phyloP scores from a whole-genome alignment of 2,329 filamentous ascomycete genomes.

The Penicillium expansum region DNA sequence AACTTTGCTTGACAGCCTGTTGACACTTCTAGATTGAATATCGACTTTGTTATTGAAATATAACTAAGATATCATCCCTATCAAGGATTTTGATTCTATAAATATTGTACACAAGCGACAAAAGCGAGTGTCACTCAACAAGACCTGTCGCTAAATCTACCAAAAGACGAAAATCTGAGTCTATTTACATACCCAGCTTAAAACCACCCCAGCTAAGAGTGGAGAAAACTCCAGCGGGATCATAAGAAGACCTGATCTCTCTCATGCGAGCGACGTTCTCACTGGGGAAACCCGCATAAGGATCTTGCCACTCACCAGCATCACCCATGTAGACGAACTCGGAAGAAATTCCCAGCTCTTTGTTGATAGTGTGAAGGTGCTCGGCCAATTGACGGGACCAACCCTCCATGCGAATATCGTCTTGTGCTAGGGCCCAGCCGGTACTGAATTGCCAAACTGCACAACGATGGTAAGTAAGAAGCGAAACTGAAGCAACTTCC shows the following conservation, averaged over 20 bases:
- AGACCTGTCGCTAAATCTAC: background rate
- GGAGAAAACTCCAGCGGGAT: slow-evolving; percentile 33
- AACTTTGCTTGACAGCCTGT: background rate
- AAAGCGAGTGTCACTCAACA: background rate
- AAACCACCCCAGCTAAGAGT: slow-evolving; percentile 40
- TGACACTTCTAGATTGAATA: background rate
- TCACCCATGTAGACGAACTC: slow-evolving; percentile 43
- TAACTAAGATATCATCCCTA: no score
- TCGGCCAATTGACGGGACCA: slow-evolving; percentile 34
- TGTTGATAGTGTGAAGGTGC: slow-evolving; percentile 33
- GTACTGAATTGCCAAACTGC: slow-evolving; percentile 43
- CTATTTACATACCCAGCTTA: slow-evolving; percentile 16
- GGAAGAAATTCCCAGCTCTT: slow-evolving; percentile 28
- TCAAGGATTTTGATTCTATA: background rate
- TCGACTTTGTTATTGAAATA: background rate
- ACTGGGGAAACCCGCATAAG: slow-evolving; percentile 32
- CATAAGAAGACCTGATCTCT: slow-evolving; percentile 31
- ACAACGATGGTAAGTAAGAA: background rate
- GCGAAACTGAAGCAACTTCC: background rate
- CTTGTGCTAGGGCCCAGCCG: slow-evolving; percentile 35
- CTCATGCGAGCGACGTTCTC: slow-evolving; percentile 38
- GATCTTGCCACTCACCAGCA: slow-evolving; percentile 39
- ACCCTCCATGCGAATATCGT: slow-evolving; percentile 37
- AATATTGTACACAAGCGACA: background rate
- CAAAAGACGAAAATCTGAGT: background rate